A percentile compares a stretch with the other conserved stretches of the same genome.
These are phyloP conservation scores for Ceratocystis destructans DNA, from an alignment of 2,329 filamentous ascomycete species.

Conservation along the genomic window DNA sequence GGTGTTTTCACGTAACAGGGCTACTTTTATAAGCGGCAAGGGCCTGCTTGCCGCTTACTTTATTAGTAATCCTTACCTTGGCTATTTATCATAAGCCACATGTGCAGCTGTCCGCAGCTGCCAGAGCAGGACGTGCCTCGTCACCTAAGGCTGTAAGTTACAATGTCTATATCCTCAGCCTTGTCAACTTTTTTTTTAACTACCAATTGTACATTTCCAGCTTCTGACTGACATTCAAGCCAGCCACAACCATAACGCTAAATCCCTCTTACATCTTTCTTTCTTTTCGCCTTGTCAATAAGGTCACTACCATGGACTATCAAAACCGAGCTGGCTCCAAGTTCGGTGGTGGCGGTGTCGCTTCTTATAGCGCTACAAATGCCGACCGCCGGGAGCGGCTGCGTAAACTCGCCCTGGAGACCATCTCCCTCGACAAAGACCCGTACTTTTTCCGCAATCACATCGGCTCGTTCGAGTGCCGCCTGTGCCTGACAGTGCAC, in stretches of 20 bases:
- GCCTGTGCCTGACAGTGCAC: conserved; percentile 91
- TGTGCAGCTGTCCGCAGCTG: neutral
- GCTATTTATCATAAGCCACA: too few relatives aligned
- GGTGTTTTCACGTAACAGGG: too few relatives aligned
- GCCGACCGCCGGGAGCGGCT: conserved; percentile 94
- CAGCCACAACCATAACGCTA: neutral
- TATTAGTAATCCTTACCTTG: too few relatives aligned
- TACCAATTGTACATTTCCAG: neutral
- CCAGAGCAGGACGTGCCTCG: neutral
- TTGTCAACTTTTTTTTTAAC: neutral
- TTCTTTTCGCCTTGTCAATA: neutral
- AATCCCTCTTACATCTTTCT: neutral
- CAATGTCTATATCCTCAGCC: neutral
- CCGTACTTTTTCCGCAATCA: conserved; percentile 99
- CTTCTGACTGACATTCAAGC: neutral
- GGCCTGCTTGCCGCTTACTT: neutral
- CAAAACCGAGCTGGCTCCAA: conserved; percentile 94
- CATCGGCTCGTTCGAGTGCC: conserved; percentile 93
- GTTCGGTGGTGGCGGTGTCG: conserved; percentile 93
- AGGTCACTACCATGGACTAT: conserved; percentile 45
- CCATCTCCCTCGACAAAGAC: conserved; percentile 98
- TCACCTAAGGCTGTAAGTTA: neutral
- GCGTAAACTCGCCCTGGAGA: conserved; percentile 94
- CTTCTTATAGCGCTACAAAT: conserved; percentile 84
- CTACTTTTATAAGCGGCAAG: neutral